phyloP scores from a whole-genome alignment of 176 grass and related monocot species.

The Ensete glaucum region DNA sequence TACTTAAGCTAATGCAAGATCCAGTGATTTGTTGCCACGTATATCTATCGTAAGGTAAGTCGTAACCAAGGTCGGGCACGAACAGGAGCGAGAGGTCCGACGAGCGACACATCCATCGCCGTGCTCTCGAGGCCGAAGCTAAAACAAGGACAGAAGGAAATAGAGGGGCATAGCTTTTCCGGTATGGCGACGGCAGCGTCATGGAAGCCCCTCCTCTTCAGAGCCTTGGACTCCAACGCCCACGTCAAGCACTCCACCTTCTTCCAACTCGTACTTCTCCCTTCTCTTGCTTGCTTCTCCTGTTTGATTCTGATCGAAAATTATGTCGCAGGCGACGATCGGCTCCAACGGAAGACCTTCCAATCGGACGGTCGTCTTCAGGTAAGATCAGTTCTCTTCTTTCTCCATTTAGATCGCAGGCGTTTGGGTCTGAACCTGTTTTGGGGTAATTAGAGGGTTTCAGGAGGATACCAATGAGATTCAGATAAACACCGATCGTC shows the following conservation, averaged over 20 bases:
- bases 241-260: conserved; percentile 74
- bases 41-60: too few relatives aligned
- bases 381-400: conserved; percentile 11
- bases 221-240: conserved; percentile 60
- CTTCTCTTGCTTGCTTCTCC: neutral
- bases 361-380: conserved; percentile 88
- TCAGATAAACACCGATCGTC: conserved; percentile 72
- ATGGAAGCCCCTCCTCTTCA: conserved; percentile 64
- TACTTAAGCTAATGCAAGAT: too few relatives aligned
- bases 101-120: too few relatives aligned
- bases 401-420: neutral
- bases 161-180: too few relatives aligned
- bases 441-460: conserved; percentile 48
- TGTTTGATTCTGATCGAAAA: neutral
- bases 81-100: too few relatives aligned
- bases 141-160: too few relatives aligned
- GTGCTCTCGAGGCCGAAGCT: too few relatives aligned
- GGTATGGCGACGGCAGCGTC: conserved; percentile 16
- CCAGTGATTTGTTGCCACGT: too few relatives aligned
- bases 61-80: too few relatives aligned
- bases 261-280: conserved; percentile 65
- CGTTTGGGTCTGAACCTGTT: neutral
- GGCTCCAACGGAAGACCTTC: conserved; percentile 44
- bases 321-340: conserved; percentile 50
- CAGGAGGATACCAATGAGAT: conserved; percentile 65